Evolutionary conservation across 192 early-diverging fungal species (phyloP).

Genomic region (Entomortierella beljakovae): DNA sequence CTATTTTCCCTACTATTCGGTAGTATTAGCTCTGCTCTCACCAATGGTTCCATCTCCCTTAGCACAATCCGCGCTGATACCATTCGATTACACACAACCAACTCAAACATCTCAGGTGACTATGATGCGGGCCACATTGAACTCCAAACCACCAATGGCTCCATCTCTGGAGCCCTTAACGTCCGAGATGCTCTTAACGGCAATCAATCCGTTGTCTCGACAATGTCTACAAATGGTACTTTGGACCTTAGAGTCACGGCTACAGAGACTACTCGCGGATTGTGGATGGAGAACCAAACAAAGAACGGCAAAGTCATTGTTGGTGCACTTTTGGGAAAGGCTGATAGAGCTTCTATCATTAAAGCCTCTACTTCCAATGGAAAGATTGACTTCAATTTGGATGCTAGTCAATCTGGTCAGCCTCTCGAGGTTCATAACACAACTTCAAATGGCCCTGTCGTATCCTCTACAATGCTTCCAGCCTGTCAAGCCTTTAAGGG

Average conservation of each 20-base stretch:
- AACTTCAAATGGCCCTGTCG: conserved; percentile 17
- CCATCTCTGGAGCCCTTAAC: conserved; percentile 20
- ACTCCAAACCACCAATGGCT: conserved; percentile 18
- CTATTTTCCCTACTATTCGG: conserved; percentile 19
- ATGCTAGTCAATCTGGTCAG: conserved; percentile 26
- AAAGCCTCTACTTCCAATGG: conserved; percentile 15
- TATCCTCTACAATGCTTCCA: conserved; percentile 31
- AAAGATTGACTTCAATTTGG: conserved; percentile 20
- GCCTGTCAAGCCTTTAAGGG: conserved; percentile 7
- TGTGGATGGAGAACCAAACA: conserved; percentile 24
- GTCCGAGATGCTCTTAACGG: conserved; percentile 26
- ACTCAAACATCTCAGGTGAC: conserved; percentile 16
- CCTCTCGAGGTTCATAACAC: conserved; percentile 13
- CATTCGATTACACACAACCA: conserved; percentile 11
- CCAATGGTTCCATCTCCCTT: conserved; percentile 20
- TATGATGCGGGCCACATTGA: conserved; percentile 30
- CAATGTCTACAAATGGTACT: conserved; percentile 7
- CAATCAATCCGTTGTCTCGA: conserved; percentile 9
- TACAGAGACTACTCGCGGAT: conserved; percentile 16
- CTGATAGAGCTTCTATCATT: conserved; percentile 15
- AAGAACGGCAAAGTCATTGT: conserved; percentile 17
- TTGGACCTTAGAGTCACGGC: conserved; percentile 20
- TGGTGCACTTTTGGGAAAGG: conserved; percentile 27
- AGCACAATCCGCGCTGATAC: conserved; percentile 2
- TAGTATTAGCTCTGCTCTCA: conserved; percentile 14